These are phyloP conservation scores for Erythrophleum ivorense DNA, from an alignment of 331 rosid genomes.

Conservation along the genomic window DNA sequence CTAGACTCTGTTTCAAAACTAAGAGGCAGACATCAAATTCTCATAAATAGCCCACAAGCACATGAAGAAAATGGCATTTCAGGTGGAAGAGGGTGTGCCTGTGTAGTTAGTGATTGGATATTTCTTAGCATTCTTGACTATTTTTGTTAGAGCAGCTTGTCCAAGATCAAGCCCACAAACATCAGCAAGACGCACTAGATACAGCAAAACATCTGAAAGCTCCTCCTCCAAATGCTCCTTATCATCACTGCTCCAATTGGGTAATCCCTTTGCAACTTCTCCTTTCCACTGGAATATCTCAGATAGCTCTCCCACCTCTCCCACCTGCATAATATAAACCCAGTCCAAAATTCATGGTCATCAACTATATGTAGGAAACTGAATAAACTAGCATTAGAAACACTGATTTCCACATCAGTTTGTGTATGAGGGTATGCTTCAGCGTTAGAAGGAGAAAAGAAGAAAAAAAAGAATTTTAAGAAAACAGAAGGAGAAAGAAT, in stretches of 20 bases:
- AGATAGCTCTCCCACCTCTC: constrained; percentile 84
- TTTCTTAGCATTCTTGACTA: constrained; percentile 68
- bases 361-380: too few species aligned
- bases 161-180: constrained; percentile 84
- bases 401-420: background rate
- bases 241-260: constrained; percentile 75
- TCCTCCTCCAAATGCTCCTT: constrained; percentile 82
- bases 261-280: constrained; percentile 81
- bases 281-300: constrained; percentile 95
- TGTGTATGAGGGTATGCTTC: background rate
- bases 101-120: constrained; percentile 49
- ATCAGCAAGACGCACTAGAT: constrained; percentile 74
- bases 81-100: background rate
- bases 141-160: constrained; percentile 74
- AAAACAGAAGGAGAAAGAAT: background rate
- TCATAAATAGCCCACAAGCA: background rate
- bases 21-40: background rate
- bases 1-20: background rate
- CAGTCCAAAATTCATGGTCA: too few species aligned
- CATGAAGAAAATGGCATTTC: background rate
- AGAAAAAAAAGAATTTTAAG: too few species aligned
- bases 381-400: background rate
- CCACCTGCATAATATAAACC: constrained; percentile 56
- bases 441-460: too few species aligned
- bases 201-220: constrained; percentile 79